Conservation (phyloP, 1,284 basidiomycete genomes). For the Tremellales sp. region DNA sequence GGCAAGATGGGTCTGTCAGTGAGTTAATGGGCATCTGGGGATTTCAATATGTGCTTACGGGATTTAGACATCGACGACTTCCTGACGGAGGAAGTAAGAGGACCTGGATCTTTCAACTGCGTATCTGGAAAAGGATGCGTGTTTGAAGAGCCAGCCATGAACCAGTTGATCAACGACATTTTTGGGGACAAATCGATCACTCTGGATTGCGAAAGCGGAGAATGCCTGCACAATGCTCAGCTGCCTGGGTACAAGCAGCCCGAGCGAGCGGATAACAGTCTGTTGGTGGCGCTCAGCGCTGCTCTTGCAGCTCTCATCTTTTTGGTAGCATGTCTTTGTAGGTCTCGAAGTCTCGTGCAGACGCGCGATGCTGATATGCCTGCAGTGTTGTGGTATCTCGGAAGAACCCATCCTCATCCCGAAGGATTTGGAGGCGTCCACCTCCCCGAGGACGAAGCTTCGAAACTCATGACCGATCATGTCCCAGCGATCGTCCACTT, state of each 20-base stretch:
- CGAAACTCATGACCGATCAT: slow-evolving; percentile 86
- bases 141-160: slow-evolving; percentile 96
- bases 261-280: slow-evolving; percentile 70
- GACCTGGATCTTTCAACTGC: slow-evolving; percentile 85
- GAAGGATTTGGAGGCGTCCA: slow-evolving; percentile 70
- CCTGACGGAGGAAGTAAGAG: slow-evolving; percentile 80
- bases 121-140: slow-evolving; percentile 66
- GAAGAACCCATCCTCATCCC: slow-evolving; percentile 60
- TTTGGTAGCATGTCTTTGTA: slow-evolving; percentile 51
- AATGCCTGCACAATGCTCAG: slow-evolving; percentile 89
- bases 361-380: too few species aligned
- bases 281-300: slow-evolving; percentile 78
- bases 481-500: slow-evolving; percentile 90
- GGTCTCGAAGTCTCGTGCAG: too few species aligned
- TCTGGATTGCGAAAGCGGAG: slow-evolving; percentile 79
- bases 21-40: slow-evolving; percentile 38
- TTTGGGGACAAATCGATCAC: slow-evolving; percentile 91
- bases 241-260: slow-evolving; percentile 88
- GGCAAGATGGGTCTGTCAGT: slow-evolving; percentile 92
- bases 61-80: slow-evolving; percentile 86
- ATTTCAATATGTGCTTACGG: neutral
- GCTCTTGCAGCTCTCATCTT: slow-evolving; percentile 64
- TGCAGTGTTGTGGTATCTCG: slow-evolving; percentile 81
- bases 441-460: slow-evolving; percentile 73
- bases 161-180: slow-evolving; percentile 83